Evolutionary conservation across 768 basidiomycete species (phyloP).

Genomic region (Glaciozyma antarctica): DNA sequence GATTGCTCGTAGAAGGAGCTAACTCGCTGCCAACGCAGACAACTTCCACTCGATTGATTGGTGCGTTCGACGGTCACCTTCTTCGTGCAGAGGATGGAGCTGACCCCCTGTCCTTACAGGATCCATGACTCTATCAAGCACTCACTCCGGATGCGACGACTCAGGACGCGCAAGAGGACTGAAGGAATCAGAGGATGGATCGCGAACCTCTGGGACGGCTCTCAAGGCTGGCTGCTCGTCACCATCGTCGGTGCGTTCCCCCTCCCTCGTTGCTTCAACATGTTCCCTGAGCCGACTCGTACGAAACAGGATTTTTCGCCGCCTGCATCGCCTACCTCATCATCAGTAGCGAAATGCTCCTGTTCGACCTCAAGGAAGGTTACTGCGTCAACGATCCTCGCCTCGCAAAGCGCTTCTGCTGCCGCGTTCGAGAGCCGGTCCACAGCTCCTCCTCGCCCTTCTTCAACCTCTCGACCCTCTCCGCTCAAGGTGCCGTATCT

Average conservation of each 20-base stretch:
- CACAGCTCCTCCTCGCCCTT: too few relatives aligned
- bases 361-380: constrained; percentile 89
- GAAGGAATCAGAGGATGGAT: constrained; percentile 23
- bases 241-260: constrained; percentile 56
- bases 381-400: constrained; percentile 64
- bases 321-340: constrained; percentile 70
- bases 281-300: constrained; percentile 35
- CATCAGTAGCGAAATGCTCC: constrained; percentile 70
- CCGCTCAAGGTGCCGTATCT: neutral
- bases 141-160: constrained; percentile 21
- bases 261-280: constrained; percentile 57
- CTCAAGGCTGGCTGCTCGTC: constrained; percentile 56
- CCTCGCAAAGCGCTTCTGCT: constrained; percentile 74
- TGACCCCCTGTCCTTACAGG: constrained; percentile 86
- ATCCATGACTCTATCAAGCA: constrained; percentile 65
- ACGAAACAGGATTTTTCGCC: constrained; percentile 56
- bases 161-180: constrained; percentile 14
- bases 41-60: constrained; percentile 52
- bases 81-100: neutral
- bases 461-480: neutral
- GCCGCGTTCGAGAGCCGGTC: constrained; percentile 41
- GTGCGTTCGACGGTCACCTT: constrained; percentile 35
- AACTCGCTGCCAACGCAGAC: constrained; percentile 3
- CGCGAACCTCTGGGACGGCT: constrained; percentile 25
- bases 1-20: neutral